These are phyloP conservation scores for Phtheirospermum japonicum DNA, from an alignment of 257 asterid genomes.

Conservation along the genomic window DNA sequence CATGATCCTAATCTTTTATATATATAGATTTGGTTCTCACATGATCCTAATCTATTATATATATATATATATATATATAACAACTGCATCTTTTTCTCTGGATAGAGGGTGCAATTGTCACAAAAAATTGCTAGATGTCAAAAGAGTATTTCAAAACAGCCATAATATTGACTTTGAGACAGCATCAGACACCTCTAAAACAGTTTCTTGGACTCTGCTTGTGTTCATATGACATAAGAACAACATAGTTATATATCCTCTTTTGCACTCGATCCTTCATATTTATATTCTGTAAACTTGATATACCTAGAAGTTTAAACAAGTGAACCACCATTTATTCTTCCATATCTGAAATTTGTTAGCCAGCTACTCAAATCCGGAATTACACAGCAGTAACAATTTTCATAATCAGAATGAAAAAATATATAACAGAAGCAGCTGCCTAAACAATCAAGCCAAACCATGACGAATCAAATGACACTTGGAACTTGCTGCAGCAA, in stretches of 20 bases:
- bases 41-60: no score
- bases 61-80: no score
- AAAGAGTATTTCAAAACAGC: background rate
- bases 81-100: no score
- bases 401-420: no score
- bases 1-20: no score
- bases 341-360: background rate
- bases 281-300: background rate
- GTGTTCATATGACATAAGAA: no score
- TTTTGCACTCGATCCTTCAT: background rate
- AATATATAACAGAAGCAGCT: no score
- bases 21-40: no score
- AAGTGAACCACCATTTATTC: constrained; percentile 19
- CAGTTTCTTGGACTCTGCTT: background rate
- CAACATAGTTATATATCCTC: background rate
- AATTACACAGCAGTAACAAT: no score
- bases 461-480: background rate
- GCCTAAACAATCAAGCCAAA: no score
- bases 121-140: background rate
- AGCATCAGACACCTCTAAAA: background rate
- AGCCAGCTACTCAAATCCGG: background rate
- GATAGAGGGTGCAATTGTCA: background rate
- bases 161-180: background rate
- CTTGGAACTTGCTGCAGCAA: constrained; percentile 8
- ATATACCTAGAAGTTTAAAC: background rate